Conservation (phyloP, 805 yeast species). For the Candida railenensis region DNA sequence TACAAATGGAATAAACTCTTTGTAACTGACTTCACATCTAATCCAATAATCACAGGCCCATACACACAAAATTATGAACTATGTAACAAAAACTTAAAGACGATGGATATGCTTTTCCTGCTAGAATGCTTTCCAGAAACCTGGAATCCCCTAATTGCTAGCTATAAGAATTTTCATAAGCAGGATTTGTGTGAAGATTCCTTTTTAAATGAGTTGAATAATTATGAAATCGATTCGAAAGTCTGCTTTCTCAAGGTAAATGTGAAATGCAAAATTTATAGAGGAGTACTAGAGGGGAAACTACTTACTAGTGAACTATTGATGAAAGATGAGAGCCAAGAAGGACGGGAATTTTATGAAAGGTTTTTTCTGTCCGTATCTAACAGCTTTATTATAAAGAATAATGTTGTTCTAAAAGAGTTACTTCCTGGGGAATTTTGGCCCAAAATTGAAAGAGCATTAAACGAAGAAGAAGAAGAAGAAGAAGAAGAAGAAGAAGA, state of each 20-base stretch:
- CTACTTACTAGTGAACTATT: slow-evolving; percentile 5
- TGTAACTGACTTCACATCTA: slow-evolving; percentile 20
- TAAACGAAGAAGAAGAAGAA: not conserved
- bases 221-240: slow-evolving; percentile 4
- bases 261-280: slow-evolving; percentile 10
- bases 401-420: slow-evolving; percentile 1
- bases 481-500: not conserved
- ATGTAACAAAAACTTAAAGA: not conserved
- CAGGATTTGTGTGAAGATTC: slow-evolving; percentile 4
- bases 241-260: slow-evolving; percentile 9
- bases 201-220: slow-evolving; percentile 3
- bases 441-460: not conserved
- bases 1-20: slow-evolving; percentile 6
- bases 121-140: slow-evolving; percentile 14
- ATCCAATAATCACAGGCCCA: slow-evolving; percentile 1
- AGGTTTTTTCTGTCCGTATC: slow-evolving; percentile 1
- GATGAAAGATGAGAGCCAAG: not conserved
- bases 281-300: slow-evolving; percentile 13
- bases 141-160: slow-evolving; percentile 3
- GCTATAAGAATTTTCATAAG: slow-evolving; percentile 6
- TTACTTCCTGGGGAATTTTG: not conserved
- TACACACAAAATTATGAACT: not conserved
- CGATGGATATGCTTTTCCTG: slow-evolving; percentile 12
- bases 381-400: not conserved
- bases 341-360: not conserved